Evolutionary conservation across 2,329 filamentous ascomycete genomes (phyloP).

Genomic region (Hymenoscyphus scutula): DNA sequence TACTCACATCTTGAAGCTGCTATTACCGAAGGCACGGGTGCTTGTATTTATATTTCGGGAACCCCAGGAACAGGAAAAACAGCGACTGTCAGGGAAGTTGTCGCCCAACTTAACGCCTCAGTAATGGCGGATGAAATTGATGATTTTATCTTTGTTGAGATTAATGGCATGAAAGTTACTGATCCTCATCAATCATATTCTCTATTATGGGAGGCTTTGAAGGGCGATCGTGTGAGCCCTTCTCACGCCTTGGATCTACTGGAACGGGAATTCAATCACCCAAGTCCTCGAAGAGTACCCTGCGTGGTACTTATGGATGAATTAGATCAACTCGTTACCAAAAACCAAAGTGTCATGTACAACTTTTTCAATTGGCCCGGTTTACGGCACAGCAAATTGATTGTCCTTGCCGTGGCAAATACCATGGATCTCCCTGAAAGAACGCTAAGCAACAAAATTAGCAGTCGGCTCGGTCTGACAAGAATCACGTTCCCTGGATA

Average conservation of each 20-base stretch:
- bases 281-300: constrained; percentile 84
- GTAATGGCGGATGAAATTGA: constrained; percentile 89
- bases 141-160: constrained; percentile 98
- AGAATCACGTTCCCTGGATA: constrained; percentile 97
- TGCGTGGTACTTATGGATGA: constrained; percentile 99
- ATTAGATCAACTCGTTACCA: constrained; percentile 93
- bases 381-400: constrained; percentile 83
- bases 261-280: constrained; percentile 88
- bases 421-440: constrained; percentile 98
- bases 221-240: constrained; percentile 88
- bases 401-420: constrained; percentile 95
- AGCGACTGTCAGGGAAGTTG: constrained; percentile 92
- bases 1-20: constrained; percentile 93
- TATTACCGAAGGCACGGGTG: constrained; percentile 87
- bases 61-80: constrained; percentile 97
- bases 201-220: constrained; percentile 91
- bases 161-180: constrained; percentile 99
- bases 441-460: constrained; percentile 97
- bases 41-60: constrained; percentile 99
- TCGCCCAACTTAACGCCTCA: constrained; percentile 82
- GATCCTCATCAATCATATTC: constrained; percentile 97
- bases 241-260: constrained; percentile 87
- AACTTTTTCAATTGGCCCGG: constrained; percentile 99
- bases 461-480: constrained; percentile 81
- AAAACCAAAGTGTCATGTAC: constrained; percentile 99